Evolutionary conservation across 495 filamentous ascomycete species (phyloP).

Genomic region (Neurospora sp.): DNA sequence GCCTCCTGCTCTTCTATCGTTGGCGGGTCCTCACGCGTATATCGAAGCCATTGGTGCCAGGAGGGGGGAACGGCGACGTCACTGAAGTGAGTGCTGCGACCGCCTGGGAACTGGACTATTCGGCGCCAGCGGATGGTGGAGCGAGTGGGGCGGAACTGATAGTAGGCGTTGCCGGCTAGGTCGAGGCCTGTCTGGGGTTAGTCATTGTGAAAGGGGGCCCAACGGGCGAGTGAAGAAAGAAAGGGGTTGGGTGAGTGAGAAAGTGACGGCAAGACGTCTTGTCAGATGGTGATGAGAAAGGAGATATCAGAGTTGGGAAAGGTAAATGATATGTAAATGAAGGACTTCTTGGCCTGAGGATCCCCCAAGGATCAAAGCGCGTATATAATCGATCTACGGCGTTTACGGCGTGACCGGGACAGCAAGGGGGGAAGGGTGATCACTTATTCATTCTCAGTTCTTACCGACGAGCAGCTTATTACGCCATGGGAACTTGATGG

Average conservation of each 20-base stretch:
- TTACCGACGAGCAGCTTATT: conserved; percentile 68
- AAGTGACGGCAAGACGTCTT: not conserved
- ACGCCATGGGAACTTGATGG: conserved; percentile 76
- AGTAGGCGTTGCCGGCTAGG: conserved; percentile 83
- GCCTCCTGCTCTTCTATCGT: conserved; percentile 61
- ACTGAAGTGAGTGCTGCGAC: conserved; percentile 47
- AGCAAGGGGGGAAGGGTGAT: not conserved
- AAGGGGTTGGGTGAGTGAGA: conserved; percentile 5
- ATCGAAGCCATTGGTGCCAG: conserved; percentile 96
- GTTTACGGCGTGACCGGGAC: not conserved
- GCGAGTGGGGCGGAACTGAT: conserved; percentile 63
- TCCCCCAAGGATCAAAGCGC: not conserved
- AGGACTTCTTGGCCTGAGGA: not conserved
- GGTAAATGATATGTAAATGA: not conserved
- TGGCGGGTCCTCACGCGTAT: conserved; percentile 62
- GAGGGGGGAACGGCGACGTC: conserved; percentile 56
- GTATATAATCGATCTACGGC: not conserved
- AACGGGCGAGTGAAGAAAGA: not conserved
- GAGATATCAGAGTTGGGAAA: not conserved
- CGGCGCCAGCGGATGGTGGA: conserved; percentile 40
- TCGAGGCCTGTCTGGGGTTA: conserved; percentile 54
- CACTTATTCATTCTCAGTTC: conserved; percentile 6
- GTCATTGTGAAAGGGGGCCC: not conserved
- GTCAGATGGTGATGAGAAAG: not conserved
- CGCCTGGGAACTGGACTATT: conserved; percentile 55